Base-by-base conservation (phyloP, 768 basidiomycete genomes). In the Rhizopogon rudus region DNA sequence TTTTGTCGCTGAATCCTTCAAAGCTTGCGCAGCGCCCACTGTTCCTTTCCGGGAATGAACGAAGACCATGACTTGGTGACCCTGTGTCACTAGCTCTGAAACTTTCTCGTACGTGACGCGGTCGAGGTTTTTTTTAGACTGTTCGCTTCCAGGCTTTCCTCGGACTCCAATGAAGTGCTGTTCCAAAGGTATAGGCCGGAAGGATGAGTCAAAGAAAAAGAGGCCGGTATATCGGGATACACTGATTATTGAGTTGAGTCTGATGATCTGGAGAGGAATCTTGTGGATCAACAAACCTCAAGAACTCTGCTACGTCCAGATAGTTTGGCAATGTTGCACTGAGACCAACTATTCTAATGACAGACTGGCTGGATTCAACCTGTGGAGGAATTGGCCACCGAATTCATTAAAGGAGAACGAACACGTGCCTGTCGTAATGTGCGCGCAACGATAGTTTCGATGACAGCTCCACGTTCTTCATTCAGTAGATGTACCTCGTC, bases 31-130 rank as follows among this genome's bases (percentile, higher is more conserved):
- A 1, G 91, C 83, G 67, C 96, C 97, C 51, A 98, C 97, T 0
- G 97, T 99, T 66, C 98, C 97, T 73, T 97, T 98, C 31, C 97
- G 82, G 13, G 97, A 93, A 69, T 99, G 97, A 8, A 99, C 97
- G 64, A 99, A 99, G 0, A 99, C 95, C 95, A 99, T 98, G 57
- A 97, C 93, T 69, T 98, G 97, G 72, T 99, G 97, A 3, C 95
- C 97, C 61, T 86, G 81, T n/a, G 73, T 78, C 29, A 98, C 91
- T 6, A 98, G 76, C 35, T 90, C 88, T 3, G 87, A 81, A 17
- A 98, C 93, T 72, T 96, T 98, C 62, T 95, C 80, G 62, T 88
- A 98, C 1, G 91, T 86, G 25, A 93, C 92, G 25, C 75, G 75
- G 69, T 99, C 97, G 51, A 98, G 77, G 62, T 95, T 96, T 64